Conservation (phyloP, 2,329 filamentous ascomycete species). For the Alternaria triticina region DNA sequence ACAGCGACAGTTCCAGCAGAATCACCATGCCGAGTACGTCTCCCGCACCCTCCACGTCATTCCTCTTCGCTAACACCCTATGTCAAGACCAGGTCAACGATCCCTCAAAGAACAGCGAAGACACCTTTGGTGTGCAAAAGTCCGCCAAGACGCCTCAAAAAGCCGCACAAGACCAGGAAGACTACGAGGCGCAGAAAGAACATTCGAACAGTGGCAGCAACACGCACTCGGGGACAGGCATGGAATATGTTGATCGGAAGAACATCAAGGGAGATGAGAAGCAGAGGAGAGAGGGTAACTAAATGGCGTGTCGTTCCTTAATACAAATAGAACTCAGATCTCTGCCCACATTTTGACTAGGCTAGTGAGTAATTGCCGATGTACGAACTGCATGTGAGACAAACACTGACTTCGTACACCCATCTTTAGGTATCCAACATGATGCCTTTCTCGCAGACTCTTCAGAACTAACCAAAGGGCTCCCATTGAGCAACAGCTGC, state of each 20-base stretch:
- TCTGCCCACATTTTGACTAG: background rate
- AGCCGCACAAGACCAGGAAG: background rate
- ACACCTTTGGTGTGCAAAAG: background rate
- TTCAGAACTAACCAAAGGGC: background rate
- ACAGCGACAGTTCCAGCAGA: background rate
- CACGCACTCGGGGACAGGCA: background rate
- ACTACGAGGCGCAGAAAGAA: background rate
- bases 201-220: background rate
- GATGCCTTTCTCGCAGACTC: background rate
- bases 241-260: background rate
- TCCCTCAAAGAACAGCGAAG: background rate
- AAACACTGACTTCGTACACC: too few species aligned
- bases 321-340: background rate
- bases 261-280: background rate
- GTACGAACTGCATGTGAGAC: too few species aligned
- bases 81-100: background rate
- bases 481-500: background rate
- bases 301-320: background rate
- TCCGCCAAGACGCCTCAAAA: background rate
- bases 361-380: too few species aligned
- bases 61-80: background rate
- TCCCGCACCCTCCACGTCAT: background rate
- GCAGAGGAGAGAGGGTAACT: background rate
- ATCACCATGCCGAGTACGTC: background rate
- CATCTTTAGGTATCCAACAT: too few species aligned